Evolutionary conservation across 768 basidiomycete genomes (phyloP).

Genomic region (Amanita pallidorosea): DNA sequence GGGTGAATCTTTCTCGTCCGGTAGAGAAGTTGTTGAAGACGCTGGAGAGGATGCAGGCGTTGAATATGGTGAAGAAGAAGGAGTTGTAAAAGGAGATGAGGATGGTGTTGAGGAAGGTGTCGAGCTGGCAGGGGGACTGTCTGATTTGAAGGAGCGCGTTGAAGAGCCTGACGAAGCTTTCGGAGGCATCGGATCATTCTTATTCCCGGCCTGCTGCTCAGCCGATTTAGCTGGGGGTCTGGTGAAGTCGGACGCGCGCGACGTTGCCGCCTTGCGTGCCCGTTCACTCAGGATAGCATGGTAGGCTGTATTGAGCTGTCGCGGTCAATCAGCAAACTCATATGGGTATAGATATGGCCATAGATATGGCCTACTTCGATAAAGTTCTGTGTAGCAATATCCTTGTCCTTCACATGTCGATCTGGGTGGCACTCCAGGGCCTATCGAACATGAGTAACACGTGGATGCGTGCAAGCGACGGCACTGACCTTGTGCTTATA

Average conservation of each 20-base stretch:
- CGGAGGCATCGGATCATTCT: neutral
- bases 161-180: neutral
- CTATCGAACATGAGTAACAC: conserved; percentile 12
- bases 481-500: conserved; percentile 5
- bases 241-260: neutral
- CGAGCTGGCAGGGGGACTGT: conserved; percentile 1
- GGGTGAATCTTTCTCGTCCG: neutral
- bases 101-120: conserved; percentile 8
- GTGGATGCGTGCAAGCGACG: neutral
- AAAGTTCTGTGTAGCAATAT: conserved; percentile 14
- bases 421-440: conserved; percentile 39
- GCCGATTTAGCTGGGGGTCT: neutral
- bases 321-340: neutral
- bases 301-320: conserved; percentile 41
- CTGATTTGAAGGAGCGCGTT: neutral
- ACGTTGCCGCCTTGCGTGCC: neutral
- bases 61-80: conserved; percentile 5
- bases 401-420: conserved; percentile 13
- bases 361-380: conserved; percentile 12
- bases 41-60: conserved; percentile 8
- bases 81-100: conserved; percentile 5
- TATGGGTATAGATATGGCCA: neutral
- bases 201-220: neutral
- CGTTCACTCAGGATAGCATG: conserved; percentile 32
- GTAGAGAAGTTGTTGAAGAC: conserved; percentile 5